phyloP scores from a whole-genome alignment of 129 eudicot genomes.

The Glebionis coronaria region DNA sequence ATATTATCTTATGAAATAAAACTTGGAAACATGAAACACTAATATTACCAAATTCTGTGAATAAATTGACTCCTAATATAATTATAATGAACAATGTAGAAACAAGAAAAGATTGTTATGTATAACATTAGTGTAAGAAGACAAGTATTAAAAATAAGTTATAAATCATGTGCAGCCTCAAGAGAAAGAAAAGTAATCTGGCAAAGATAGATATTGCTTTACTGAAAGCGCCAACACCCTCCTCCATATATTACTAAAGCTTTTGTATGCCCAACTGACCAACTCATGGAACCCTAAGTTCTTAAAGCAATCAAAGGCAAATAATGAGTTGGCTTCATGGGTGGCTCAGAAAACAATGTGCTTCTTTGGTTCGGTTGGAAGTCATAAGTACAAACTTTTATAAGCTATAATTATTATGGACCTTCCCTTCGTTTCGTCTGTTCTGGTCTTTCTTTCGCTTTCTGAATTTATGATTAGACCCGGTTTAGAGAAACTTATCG shows the following conservation, averaged over 20 bases:
- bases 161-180: conserved; percentile 23
- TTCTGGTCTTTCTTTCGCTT: too few relatives aligned
- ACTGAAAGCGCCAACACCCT: conserved; percentile 33
- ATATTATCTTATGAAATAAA: too few relatives aligned
- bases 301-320: conserved; percentile 19
- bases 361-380: conserved; percentile 13
- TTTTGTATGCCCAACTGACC: conserved; percentile 7
- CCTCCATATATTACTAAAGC: conserved; percentile 22
- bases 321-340: neutral
- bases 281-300: conserved; percentile 39
- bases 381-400: neutral
- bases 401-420: neutral
- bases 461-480: too few relatives aligned
- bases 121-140: neutral
- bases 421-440: too few relatives aligned
- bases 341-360: conserved; percentile 17
- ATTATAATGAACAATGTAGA: too few relatives aligned
- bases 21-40: too few relatives aligned
- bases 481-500: too few relatives aligned
- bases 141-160: conserved; percentile 13
- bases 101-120: too few relatives aligned
- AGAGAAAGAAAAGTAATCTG: conserved; percentile 36
- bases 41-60: too few relatives aligned
- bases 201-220: conserved; percentile 36
- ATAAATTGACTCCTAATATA: too few relatives aligned